These are phyloP conservation scores for Penicillium ochrochloron DNA, from an alignment of 495 filamentous ascomycete species.

Conservation along the genomic window DNA sequence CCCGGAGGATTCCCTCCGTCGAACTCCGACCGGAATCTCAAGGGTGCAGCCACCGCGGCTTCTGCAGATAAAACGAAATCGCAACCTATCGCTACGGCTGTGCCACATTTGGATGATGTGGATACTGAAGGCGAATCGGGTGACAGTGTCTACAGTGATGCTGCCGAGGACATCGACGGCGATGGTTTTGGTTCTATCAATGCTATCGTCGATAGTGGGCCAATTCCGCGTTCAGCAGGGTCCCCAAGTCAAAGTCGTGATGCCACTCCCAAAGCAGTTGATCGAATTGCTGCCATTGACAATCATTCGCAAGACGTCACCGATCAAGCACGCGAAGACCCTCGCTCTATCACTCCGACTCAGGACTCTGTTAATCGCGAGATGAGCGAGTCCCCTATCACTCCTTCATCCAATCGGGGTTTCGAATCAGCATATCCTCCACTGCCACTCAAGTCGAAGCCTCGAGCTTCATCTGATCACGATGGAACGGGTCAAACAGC, in stretches of 20 bases:
- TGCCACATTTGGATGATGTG: slow-evolving; percentile 28
- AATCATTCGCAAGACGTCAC: slow-evolving; percentile 20
- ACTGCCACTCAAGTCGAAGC: slow-evolving; percentile 17
- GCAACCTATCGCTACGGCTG: slow-evolving; percentile 19
- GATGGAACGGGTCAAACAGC: slow-evolving; percentile 21
- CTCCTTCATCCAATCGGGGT: slow-evolving; percentile 20
- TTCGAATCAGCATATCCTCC: slow-evolving; percentile 32
- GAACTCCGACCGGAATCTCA: slow-evolving; percentile 30
- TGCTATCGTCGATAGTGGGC: slow-evolving; percentile 72
- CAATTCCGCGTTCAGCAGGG: slow-evolving; percentile 26
- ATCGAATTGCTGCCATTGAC: slow-evolving; percentile 20
- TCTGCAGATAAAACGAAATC: slow-evolving; percentile 10
- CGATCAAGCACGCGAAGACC: slow-evolving; percentile 28
- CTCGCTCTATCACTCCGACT: slow-evolving; percentile 31
- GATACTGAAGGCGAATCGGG: slow-evolving; percentile 57
- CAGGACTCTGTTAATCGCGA: slow-evolving; percentile 22
- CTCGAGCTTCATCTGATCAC: background rate
- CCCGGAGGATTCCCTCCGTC: slow-evolving; percentile 45
- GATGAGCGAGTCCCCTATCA: slow-evolving; percentile 26
- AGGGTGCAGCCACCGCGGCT: slow-evolving; percentile 1
- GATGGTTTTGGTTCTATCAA: slow-evolving; percentile 83
- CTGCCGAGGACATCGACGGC: slow-evolving; percentile 77
- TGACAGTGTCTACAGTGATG: slow-evolving; percentile 84
- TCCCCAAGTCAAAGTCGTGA: slow-evolving; percentile 27
- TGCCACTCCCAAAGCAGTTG: slow-evolving; percentile 25